These are phyloP conservation scores for Fusarium heterosporum DNA, from an alignment of 2,329 filamentous ascomycete species.

Conservation along the genomic window DNA sequence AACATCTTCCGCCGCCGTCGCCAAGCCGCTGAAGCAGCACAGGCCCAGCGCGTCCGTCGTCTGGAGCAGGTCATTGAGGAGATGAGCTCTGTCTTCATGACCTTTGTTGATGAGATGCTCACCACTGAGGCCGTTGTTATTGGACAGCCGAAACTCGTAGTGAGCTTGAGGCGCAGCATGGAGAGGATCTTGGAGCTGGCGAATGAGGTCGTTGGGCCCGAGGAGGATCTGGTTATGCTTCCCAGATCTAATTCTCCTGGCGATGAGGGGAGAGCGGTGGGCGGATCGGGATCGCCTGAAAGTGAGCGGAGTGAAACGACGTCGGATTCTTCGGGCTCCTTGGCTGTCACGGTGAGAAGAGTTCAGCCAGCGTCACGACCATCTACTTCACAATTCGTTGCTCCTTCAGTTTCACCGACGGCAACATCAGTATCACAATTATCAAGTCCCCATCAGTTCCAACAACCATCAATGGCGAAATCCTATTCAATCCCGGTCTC, in stretches of 20 bases:
- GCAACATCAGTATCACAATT: conserved; percentile 10
- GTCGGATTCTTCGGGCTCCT: conserved; percentile 13
- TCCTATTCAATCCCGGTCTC: conserved; percentile 10
- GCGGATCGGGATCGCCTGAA: conserved; percentile 11
- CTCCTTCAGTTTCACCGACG: not conserved
- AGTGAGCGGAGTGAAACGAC: conserved; percentile 23
- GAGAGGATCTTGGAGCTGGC: conserved; percentile 42
- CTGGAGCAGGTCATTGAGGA: conserved; percentile 48
- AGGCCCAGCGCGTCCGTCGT: conserved; percentile 43
- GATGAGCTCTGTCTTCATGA: conserved; percentile 48
- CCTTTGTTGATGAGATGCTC: conserved; percentile 47
- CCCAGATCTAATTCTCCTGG: conserved; percentile 17
- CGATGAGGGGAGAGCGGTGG: not conserved
- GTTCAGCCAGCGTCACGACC: conserved; percentile 7
- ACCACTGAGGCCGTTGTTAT: conserved; percentile 41
- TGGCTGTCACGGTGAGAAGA: conserved; percentile 16
- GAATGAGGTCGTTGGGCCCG: conserved; percentile 44
- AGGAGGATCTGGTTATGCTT: conserved; percentile 37
- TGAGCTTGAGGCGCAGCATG: conserved; percentile 38
- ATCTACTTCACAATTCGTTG: conserved; percentile 2
- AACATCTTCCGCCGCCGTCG: conserved; percentile 47
- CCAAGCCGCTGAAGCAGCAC: conserved; percentile 47
- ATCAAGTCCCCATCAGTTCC: conserved; percentile 6
- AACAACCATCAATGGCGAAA: conserved; percentile 16
- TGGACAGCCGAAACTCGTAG: conserved; percentile 35